A percentile compares a stretch with the other conserved stretches of the same genome.
These are phyloP conservation scores for Sclerotinia sclerotiorum DNA, from an alignment of 2,329 filamentous ascomycete genomes.

Conservation along the genomic window DNA sequence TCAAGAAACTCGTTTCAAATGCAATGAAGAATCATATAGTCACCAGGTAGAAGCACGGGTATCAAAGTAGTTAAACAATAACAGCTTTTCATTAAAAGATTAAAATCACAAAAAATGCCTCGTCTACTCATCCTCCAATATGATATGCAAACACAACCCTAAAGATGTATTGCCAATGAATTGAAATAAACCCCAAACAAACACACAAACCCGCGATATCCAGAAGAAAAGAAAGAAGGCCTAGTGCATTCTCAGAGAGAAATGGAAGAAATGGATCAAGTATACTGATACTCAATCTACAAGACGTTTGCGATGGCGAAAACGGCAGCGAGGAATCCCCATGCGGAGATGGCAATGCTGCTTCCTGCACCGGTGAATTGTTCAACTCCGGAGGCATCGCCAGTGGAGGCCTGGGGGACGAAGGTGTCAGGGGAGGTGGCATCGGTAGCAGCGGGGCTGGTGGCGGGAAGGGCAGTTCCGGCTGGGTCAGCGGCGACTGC, in stretches of 20 bases:
- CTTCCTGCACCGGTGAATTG: slow-evolving; percentile 15
- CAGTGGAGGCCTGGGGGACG: not conserved
- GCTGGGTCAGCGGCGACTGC: not conserved
- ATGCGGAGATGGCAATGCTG: slow-evolving; percentile 11
- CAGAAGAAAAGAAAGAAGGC: not conserved
- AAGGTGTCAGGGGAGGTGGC: not conserved
- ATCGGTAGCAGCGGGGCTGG: not conserved
- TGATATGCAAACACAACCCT: not conserved
- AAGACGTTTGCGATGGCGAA: slow-evolving; percentile 13
- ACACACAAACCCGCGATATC: slow-evolving; percentile 3
- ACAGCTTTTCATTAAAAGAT: slow-evolving; percentile 15
- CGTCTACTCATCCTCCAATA: slow-evolving; percentile 1
- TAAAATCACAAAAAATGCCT: slow-evolving; percentile 19
- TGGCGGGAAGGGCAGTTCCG: not conserved
- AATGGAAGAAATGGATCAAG: not conserved
- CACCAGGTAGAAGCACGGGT: not conserved
- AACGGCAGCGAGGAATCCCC: slow-evolving; percentile 14
- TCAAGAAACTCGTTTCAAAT: not conserved
- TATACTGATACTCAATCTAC: slow-evolving; percentile 16
- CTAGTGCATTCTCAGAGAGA: not conserved
- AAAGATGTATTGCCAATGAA: slow-evolving; percentile 7
- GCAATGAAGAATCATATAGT: not conserved
- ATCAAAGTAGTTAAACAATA: not conserved
- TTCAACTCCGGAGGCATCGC: not conserved
- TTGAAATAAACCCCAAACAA: slow-evolving; percentile 5